phyloP scores from a whole-genome alignment of 1,284 basidiomycete species.

The Marasmius tenuissimus region DNA sequence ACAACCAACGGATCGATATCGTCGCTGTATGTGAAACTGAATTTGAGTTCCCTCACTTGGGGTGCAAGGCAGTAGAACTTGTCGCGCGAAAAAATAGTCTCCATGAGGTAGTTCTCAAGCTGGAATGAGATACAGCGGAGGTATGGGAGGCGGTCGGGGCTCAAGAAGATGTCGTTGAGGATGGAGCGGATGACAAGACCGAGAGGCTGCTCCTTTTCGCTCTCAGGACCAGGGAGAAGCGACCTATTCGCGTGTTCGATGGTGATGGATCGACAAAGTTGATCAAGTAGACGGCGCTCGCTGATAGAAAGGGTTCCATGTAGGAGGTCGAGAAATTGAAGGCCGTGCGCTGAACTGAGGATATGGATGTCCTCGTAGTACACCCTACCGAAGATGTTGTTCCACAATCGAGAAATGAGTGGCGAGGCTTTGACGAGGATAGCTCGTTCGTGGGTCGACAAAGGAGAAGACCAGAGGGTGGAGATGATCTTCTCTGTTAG shows the following conservation, averaged over 20 bases:
- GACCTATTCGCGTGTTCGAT: neutral
- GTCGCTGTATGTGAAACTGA: neutral
- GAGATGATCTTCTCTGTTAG: neutral
- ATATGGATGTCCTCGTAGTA: neutral
- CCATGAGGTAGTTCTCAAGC: neutral
- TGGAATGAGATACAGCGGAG: neutral
- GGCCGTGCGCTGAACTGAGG: neutral
- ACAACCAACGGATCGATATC: neutral
- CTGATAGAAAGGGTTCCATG: neutral
- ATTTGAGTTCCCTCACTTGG: neutral
- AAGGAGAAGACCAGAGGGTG: neutral
- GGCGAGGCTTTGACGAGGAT: neutral
- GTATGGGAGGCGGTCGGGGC: neutral
- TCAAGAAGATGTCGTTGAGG: neutral
- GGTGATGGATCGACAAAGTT: neutral
- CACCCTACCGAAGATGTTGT: neutral
- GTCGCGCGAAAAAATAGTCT: neutral
- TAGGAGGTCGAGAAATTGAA: neutral
- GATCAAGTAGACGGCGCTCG: neutral
- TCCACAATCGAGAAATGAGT: neutral
- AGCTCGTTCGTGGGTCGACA: neutral
- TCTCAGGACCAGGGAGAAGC: neutral
- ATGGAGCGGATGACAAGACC: neutral
- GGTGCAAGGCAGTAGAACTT: neutral
- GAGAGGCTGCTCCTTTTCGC: neutral